Evolutionary conservation across 2,329 filamentous ascomycete species (phyloP).

Genomic region (Colletotrichum paranaense): DNA sequence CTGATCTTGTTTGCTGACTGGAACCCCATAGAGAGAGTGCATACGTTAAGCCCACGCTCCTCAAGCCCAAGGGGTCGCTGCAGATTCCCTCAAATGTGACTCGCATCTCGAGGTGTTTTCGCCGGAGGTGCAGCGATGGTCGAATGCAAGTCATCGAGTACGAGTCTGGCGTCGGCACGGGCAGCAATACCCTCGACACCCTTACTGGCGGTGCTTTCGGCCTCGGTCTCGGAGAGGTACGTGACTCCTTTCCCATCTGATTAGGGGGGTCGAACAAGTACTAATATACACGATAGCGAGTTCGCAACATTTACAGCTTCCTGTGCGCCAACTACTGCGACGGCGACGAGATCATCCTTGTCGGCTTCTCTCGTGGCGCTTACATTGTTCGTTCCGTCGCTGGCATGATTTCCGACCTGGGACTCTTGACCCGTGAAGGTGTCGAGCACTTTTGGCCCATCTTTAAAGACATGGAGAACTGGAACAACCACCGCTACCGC

Average conservation of each 20-base stretch:
- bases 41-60: conserved; percentile 52
- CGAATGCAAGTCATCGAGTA: conserved; percentile 70
- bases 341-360: conserved; percentile 66
- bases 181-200: conserved; percentile 59
- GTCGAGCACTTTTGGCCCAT: conserved; percentile 66
- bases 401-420: conserved; percentile 62
- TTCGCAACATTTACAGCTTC: conserved; percentile 72
- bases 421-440: conserved; percentile 63
- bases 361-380: conserved; percentile 69
- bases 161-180: conserved; percentile 70
- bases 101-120: conserved; percentile 68
- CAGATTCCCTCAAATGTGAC: conserved; percentile 71
- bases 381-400: conserved; percentile 69
- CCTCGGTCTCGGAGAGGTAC: conserved; percentile 62
- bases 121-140: conserved; percentile 60
- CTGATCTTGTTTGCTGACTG: conserved; percentile 2
- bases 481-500: conserved; percentile 56
- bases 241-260: conserved; percentile 13
- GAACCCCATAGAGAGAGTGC: conserved; percentile 53
- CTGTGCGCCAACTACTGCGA: conserved; percentile 70
- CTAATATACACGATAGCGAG: conserved; percentile 50
- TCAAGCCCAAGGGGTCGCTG: conserved; percentile 51
- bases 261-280: not conserved
- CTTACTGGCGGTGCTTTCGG: conserved; percentile 67
- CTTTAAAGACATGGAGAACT: conserved; percentile 68